These are phyloP conservation scores for Zostera marina DNA, from an alignment of 116 monocot species.

Conservation along the genomic window DNA sequence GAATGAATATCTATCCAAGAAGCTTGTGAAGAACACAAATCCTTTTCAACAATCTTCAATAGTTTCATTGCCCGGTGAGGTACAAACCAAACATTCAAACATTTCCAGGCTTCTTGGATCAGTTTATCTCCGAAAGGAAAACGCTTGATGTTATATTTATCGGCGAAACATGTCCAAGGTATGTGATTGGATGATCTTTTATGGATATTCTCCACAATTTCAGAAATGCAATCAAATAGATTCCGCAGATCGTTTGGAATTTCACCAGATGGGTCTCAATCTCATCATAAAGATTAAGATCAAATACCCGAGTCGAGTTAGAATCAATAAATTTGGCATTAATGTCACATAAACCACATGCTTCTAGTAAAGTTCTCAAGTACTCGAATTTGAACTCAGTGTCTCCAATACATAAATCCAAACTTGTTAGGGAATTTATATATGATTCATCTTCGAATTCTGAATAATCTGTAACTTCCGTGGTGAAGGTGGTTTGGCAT, in stretches of 20 bases:
- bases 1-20: conserved; percentile 37
- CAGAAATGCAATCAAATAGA: conserved; percentile 48
- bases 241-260: conserved; percentile 28
- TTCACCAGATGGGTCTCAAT: conserved; percentile 13
- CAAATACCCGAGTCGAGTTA: conserved; percentile 21
- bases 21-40: conserved; percentile 15
- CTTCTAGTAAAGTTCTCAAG: conserved; percentile 27
- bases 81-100: conserved; percentile 17
- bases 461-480: conserved; percentile 18
- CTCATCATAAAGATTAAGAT: conserved; percentile 29
- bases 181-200: conserved; percentile 15
- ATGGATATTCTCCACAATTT: conserved; percentile 39
- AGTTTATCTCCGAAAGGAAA: conserved; percentile 17
- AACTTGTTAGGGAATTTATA: conserved; percentile 6
- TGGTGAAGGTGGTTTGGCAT: conserved; percentile 52
- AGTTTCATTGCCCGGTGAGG: conserved; percentile 17
- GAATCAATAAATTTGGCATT: conserved; percentile 13
- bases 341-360: conserved; percentile 19
- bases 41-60: conserved; percentile 26
- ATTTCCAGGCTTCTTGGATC: conserved; percentile 32
- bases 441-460: not conserved
- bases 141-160: conserved; percentile 9
- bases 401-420: conserved; percentile 15
- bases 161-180: conserved; percentile 22
- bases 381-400: conserved; percentile 25